Evolutionary conservation across 2,329 filamentous ascomycete genomes (phyloP), one percentile per base, ranked within the genome.

Genomic region (Cladophialophora carrionii): DNA sequence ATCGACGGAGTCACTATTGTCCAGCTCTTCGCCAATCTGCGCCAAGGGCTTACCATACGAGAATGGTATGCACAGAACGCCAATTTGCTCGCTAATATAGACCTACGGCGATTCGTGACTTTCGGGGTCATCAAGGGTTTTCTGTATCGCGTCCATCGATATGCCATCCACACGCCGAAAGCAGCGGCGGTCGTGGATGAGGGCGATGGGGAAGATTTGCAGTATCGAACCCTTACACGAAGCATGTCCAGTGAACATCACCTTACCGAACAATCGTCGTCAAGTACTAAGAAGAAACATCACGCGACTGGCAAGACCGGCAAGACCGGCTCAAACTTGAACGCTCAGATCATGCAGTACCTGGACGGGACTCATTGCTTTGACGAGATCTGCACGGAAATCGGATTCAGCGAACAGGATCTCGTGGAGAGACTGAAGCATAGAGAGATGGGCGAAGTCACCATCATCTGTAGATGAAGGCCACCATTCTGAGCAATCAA

Each of bases 101-200:
- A 99, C 76, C 87, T 97, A 62, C 87, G 95, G 12, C 88, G 95
- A 31, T 88, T 99, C 68, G 91, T 98, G 68, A 96, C 96, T 65
- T 99, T 98, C 73, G 95, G 94, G 63, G 85, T 97, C 65, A 96
- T 98, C 76, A 98, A 98, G 78, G 93, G 94, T 17, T 90, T 96
- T 71, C 79, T 99, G 26, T 97, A 97, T 77, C 87, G 95, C 37
- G 89, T 97, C 48, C 92, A 98, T 79, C 96, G 95, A 76, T 96
- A 96, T 75, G 90, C 92, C 86, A 96, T 69, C 74, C 78, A 52
- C 77, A 79, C 5, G 72, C 75, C 1, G 71, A 77, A 43, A 53
- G 60, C 41, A 17, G 46, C 55, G 5, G 34, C 51, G 26, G 37
- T 41, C 37, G 49, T 37, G 29, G 58, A 51, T n/a, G 29, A 34